Evolutionary conservation across 768 basidiomycete species (phyloP).

Genomic region (Pisolithus albus): DNA sequence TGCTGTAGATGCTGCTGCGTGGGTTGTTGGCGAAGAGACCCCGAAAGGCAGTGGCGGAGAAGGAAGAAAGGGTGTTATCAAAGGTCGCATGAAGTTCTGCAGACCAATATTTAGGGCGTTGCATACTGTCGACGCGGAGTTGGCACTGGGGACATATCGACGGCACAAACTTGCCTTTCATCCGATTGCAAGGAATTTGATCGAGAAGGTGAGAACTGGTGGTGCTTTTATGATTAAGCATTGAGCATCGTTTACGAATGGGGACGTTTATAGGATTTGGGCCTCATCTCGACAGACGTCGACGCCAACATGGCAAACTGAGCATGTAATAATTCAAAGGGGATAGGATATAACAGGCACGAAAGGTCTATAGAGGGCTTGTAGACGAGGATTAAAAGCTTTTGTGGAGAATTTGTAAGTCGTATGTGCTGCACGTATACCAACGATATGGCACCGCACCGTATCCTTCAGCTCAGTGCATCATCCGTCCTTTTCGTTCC

Average conservation of each 20-base stretch:
- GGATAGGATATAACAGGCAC: no score
- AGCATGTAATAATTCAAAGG: no score
- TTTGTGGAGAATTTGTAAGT: no score
- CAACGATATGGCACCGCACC: no score
- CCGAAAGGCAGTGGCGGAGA: conserved; percentile 4
- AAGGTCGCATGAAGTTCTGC: conserved; percentile 85
- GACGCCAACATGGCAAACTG: no score
- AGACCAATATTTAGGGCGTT: conserved; percentile 57
- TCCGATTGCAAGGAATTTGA: conserved; percentile 67
- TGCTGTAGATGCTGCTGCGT: conserved; percentile 49
- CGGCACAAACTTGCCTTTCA: conserved; percentile 53
- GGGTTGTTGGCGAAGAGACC: conserved; percentile 49
- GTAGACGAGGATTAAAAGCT: no score
- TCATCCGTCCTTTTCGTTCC: no score
- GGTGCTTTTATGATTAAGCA: not conserved
- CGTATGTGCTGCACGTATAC: no score
- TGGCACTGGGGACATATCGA: conserved; percentile 48
- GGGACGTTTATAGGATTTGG: conserved; percentile 6
- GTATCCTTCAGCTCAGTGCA: no score
- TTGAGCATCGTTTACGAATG: not conserved
- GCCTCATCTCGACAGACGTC: not conserved
- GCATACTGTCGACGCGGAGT: conserved; percentile 40
- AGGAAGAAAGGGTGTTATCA: conserved; percentile 52
- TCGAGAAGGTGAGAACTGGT: conserved; percentile 55
- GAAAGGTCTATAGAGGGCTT: no score